Base-by-base conservation (phyloP, 2,329 filamentous ascomycete genomes). In the Ceratocystis alfenasii region DNA sequence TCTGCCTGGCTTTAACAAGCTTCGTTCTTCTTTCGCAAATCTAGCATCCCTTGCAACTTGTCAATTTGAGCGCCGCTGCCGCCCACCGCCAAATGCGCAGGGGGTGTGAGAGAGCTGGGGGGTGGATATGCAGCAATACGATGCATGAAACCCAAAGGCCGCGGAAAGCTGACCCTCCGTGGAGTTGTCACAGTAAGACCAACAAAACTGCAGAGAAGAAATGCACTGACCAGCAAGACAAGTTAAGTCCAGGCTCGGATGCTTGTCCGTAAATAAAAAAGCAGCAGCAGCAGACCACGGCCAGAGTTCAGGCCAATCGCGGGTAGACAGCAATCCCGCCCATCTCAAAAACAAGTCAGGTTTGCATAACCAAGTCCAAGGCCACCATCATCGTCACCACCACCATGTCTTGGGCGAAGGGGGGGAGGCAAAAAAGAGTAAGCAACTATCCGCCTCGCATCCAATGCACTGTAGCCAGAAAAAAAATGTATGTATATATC, bases 141-240 rank as follows among this genome's bases (percentile, higher is more conserved):
- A 48, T 36, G 7, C 57, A 28, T n/a, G 62, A 50, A 46, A 60
- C 50, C 25, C 20, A 30, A 55, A 55, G 8, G 6, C 50, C 50
- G 50, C 50, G 50, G 50, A 17, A 55, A 55, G 50, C 22, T 59
- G 62, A 12, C 55, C 57, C 28, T 68, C 67, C 5, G 65, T 53
- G 62, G 46, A n/a, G 20, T 20, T 20, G n/a, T 17, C n/a, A 20
- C n/a, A 20, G n/a, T 20, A 48, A 28, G 50, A 55, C 10, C 33
- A 25, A 6, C 15, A 55, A 25, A 28, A 22, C 50, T 22, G 20
- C 20, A 55, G 3, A 55, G 12, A 22, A 55, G 5, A 55, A 55
- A 55, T 30, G 50, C 50, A 55, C 25, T 25, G 50, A 30, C 50
- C 25, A 28, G 12, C 22, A 55, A 28, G 50, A 55, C 22, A 30